Percentiles rank a stretch among this genome's conserved stretches.
phyloP scores from a whole-genome alignment of 805 yeast genomes.

The Candida arabinofermentans region DNA sequence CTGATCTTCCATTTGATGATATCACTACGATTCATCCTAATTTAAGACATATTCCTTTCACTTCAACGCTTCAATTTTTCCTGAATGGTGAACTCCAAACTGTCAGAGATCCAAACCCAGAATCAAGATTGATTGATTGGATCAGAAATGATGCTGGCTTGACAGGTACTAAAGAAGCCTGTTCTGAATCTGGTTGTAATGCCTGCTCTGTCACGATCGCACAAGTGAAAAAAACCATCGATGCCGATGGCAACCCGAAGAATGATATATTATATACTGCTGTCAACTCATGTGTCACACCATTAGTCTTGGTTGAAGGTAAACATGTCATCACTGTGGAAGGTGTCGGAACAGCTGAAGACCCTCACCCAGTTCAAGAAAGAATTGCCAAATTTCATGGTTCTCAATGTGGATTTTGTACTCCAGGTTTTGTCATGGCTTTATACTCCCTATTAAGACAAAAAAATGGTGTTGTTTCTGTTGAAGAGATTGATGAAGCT shows the following conservation, averaged over 20 bases:
- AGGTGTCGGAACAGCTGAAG: constrained; percentile 38
- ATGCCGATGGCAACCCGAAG: constrained; percentile 6
- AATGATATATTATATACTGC: constrained; percentile 34
- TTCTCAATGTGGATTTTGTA: constrained; percentile 49
- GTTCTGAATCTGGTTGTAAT: constrained; percentile 50
- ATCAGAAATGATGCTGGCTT: constrained; percentile 35
- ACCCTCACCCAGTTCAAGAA: constrained; percentile 47
- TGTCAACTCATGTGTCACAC: constrained; percentile 45
- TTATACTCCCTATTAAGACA: constrained; percentile 39
- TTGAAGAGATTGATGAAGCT: constrained; percentile 39
- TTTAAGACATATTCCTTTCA: constrained; percentile 24
- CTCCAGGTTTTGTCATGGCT: constrained; percentile 49
- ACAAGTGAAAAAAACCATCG: constrained; percentile 24
- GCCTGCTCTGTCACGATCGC: constrained; percentile 45
- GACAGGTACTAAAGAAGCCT: constrained; percentile 45
- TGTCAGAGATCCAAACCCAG: constrained; percentile 38
- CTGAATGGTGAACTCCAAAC: constrained; percentile 36
- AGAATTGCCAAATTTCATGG: constrained; percentile 46
- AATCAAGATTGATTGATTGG: constrained; percentile 40
- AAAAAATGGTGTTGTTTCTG: constrained; percentile 33
- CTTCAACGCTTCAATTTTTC: constrained; percentile 30
- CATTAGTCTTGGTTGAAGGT: constrained; percentile 41
- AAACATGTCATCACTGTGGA: constrained; percentile 45
- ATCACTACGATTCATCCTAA: constrained; percentile 21
- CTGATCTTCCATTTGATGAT: constrained; percentile 13